Conservation (phyloP, 1,284 basidiomycete genomes). For the Ganoderma sp. region DNA sequence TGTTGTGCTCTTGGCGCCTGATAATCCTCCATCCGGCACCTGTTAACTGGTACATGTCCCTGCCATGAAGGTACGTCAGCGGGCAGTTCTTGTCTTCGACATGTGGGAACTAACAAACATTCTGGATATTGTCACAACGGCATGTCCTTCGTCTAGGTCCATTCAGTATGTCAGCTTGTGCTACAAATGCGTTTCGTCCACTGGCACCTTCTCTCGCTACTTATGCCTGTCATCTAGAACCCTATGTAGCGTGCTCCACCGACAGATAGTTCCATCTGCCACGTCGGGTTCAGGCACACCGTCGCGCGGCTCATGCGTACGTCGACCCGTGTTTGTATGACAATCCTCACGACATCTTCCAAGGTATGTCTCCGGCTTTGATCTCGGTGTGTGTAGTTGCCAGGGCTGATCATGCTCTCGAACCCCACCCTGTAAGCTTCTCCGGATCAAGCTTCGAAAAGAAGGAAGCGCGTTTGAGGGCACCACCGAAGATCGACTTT, state of each 20-base stretch:
- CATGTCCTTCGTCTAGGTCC: not conserved
- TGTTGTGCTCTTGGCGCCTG: not conserved
- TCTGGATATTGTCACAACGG: not conserved
- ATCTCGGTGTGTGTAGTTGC: not conserved
- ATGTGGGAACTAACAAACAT: not conserved
- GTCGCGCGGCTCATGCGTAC: not conserved
- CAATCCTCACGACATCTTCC: not conserved
- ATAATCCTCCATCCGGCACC: not conserved
- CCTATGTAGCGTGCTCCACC: not conserved
- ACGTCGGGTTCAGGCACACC: not conserved
- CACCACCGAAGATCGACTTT: not conserved
- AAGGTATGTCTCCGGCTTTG: not conserved
- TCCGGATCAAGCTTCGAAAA: not conserved
- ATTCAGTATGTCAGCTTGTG: not conserved
- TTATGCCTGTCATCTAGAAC: not conserved
- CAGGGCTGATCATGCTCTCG: constrained; percentile 4
- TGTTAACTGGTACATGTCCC: not conserved
- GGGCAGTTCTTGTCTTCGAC: not conserved
- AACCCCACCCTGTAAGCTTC: not conserved
- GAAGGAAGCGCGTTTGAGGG: not conserved
- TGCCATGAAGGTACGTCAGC: not conserved
- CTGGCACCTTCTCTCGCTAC: not conserved
- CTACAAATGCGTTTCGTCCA: not conserved
- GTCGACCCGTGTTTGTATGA: no score
- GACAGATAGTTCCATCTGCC: not conserved